These are phyloP conservation scores for Eucalyptus urophylla DNA, from an alignment of 345 rosid genomes.

Conservation along the genomic window DNA sequence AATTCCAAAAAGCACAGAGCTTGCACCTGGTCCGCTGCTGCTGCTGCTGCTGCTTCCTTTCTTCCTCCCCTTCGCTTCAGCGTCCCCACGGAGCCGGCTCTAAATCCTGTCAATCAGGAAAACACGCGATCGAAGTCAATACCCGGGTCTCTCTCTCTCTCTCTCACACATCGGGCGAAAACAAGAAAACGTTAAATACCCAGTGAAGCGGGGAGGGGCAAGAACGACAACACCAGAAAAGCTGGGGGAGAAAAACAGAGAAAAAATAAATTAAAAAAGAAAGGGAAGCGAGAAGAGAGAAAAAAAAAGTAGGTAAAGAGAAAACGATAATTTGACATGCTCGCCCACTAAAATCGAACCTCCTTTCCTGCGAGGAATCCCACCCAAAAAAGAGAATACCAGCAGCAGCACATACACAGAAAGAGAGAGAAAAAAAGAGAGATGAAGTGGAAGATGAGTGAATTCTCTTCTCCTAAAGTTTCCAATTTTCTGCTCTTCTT, in stretches of 20 bases:
- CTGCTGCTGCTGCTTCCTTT: background rate
- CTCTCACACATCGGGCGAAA: background rate
- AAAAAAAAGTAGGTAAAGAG: background rate
- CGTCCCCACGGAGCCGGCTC: background rate
- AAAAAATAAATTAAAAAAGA: too few species aligned
- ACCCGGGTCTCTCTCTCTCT: background rate
- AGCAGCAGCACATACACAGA: background rate
- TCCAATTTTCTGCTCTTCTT: background rate
- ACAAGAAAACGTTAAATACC: background rate
- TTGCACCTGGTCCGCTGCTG: background rate
- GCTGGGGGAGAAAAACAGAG: background rate
- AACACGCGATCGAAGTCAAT: background rate
- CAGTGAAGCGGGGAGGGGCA: background rate
- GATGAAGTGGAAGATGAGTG: background rate
- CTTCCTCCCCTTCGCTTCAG: background rate
- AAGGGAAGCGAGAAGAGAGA: too few species aligned
- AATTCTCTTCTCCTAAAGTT: background rate
- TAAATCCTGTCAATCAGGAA: background rate
- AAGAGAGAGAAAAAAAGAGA: background rate
- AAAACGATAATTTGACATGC: background rate
- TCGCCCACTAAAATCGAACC: background rate
- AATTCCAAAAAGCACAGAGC: background rate
- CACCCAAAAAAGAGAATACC: background rate
- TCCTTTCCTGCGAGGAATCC: background rate
- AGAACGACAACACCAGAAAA: background rate